Evolutionary conservation across 768 basidiomycete species (phyloP).

Genomic region (Suillus hirtellus): DNA sequence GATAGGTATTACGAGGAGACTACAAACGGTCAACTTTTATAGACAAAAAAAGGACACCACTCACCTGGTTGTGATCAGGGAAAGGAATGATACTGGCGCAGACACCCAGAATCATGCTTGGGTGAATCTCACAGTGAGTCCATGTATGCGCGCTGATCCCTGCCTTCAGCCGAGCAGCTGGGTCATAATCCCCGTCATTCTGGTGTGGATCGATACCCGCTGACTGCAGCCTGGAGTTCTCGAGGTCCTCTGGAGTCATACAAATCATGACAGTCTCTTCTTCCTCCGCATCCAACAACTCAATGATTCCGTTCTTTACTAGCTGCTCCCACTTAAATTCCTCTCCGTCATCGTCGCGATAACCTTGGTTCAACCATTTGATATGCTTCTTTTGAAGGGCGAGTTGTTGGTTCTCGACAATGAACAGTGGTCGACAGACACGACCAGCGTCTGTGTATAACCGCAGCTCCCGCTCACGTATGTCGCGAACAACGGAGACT

Average conservation of each 20-base stretch:
- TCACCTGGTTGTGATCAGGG: constrained; percentile 98
- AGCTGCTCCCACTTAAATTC: constrained; percentile 84
- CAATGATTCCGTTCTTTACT: constrained; percentile 85
- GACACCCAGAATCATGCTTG: constrained; percentile 97
- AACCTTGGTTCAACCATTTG: constrained; percentile 61
- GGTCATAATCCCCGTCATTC: constrained; percentile 77
- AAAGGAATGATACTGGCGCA: constrained; percentile 99
- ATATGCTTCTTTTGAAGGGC: constrained; percentile 84
- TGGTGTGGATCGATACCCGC: constrained; percentile 55
- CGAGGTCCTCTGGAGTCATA: constrained; percentile 96
- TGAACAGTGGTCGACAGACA: constrained; percentile 95
- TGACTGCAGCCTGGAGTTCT: constrained; percentile 72
- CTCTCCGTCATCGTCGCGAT: constrained; percentile 55
- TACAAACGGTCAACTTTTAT: constrained; percentile 32
- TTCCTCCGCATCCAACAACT: constrained; percentile 96
- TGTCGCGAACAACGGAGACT: constrained; percentile 96
- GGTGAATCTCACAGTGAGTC: constrained; percentile 99
- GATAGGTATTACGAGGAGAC: constrained; percentile 99
- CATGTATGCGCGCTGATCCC: constrained; percentile 85
- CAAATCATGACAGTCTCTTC: constrained; percentile 99
- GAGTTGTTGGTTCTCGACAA: constrained; percentile 90
- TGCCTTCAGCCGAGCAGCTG: constrained; percentile 85
- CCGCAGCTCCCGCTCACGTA: constrained; percentile 91
- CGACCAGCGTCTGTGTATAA: constrained; percentile 97
- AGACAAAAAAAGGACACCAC: constrained; percentile 24